Percentiles rank a stretch among this genome's conserved stretches.
phyloP scores from a whole-genome alignment of 257 asterid genomes.

The Linderniella brevidens region DNA sequence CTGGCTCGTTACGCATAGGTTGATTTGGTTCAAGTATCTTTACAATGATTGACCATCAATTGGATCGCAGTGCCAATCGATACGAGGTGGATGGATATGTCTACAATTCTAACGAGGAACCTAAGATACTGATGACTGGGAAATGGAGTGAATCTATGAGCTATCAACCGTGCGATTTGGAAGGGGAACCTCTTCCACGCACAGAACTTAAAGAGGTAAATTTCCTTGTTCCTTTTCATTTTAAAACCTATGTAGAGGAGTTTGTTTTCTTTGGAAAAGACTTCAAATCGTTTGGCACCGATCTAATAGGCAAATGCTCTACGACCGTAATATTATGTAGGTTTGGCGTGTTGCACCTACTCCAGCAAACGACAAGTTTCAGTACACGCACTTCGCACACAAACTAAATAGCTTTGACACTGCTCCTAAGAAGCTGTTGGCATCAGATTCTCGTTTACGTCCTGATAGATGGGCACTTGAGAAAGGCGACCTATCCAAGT shows the following conservation, averaged over 20 bases:
- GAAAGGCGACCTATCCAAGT: constrained; percentile 84
- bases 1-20: no score
- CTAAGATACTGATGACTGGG: constrained; percentile 94
- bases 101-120: constrained; percentile 80
- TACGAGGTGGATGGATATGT: constrained; percentile 98
- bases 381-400: constrained; percentile 88
- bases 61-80: constrained; percentile 66
- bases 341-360: constrained; percentile 65
- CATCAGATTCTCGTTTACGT: constrained; percentile 95
- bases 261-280: no score
- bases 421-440: constrained; percentile 75
- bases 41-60: constrained; percentile 6
- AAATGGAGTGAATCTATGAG: constrained; percentile 84
- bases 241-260: no score
- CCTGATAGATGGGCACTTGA: constrained; percentile 97
- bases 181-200: constrained; percentile 92
- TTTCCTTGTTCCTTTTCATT: constrained; percentile 5
- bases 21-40: neutral
- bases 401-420: constrained; percentile 84
- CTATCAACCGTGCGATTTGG: constrained; percentile 87
- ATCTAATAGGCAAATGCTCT: no score
- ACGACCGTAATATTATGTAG: constrained; percentile 21
- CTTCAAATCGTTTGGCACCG: no score
- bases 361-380: constrained; percentile 75
- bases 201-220: constrained; percentile 87